Conservation (phyloP, 169 alveolate species). For the Cryptosporidium parvum region DNA sequence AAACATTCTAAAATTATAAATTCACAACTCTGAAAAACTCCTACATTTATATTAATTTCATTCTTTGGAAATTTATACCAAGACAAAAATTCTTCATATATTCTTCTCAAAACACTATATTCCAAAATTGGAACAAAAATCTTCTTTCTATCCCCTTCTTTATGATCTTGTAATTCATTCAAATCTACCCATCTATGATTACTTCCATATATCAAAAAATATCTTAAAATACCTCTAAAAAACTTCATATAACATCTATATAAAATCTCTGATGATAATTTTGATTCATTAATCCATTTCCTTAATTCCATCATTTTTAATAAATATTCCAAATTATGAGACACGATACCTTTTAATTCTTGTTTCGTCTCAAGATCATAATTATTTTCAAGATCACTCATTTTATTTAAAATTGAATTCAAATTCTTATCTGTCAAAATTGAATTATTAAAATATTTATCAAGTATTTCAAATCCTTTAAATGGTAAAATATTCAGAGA, state of each 20-base stretch:
- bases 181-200: slow-evolving; percentile 15
- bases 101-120: not conserved
- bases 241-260: slow-evolving; percentile 19
- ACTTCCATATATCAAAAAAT: slow-evolving; percentile 53
- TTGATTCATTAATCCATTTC: slow-evolving; percentile 1
- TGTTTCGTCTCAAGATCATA: not conserved
- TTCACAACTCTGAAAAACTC: slow-evolving; percentile 7
- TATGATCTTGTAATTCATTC: not conserved
- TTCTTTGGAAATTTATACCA: not conserved
- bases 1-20: slow-evolving; percentile 33
- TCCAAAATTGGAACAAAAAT: slow-evolving; percentile 45
- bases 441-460: slow-evolving; percentile 1
- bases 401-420: not conserved
- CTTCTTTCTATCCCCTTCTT: not conserved
- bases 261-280: slow-evolving; percentile 15
- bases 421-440: not conserved
- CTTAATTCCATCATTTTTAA: slow-evolving; percentile 13
- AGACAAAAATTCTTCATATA: slow-evolving; percentile 12
- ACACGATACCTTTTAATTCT: slow-evolving; percentile 2
- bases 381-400: not conserved
- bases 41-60: not conserved
- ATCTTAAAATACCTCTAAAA: slow-evolving; percentile 38
- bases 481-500: slow-evolving; percentile 9
- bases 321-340: slow-evolving; percentile 18
- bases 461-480: slow-evolving; percentile 21